Conservation (phyloP, 768 basidiomycete genomes). For the Cyathus striatus region DNA sequence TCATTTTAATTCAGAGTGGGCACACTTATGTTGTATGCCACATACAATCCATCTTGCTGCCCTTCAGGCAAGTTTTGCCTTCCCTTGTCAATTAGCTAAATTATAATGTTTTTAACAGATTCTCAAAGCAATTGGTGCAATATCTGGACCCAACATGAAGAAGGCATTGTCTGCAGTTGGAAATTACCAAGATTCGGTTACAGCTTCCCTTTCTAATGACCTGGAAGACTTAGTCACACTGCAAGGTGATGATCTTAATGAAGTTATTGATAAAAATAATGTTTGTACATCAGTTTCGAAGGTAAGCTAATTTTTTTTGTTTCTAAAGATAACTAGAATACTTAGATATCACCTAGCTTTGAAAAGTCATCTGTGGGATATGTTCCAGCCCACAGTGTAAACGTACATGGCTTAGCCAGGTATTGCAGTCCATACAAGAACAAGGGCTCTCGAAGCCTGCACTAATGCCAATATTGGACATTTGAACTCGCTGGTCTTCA, state of each 20-base stretch:
- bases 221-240: constrained; percentile 6
- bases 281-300: background rate
- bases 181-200: constrained; percentile 16
- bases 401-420: constrained; percentile 11
- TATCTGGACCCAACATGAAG: constrained; percentile 11
- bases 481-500: constrained; percentile 25
- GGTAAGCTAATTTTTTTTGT: constrained; percentile 7
- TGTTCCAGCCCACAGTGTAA: constrained; percentile 16
- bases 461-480: constrained; percentile 24
- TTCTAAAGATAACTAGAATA: no score
- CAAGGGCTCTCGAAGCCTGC: background rate
- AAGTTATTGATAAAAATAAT: no score
- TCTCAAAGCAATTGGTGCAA: constrained; percentile 22
- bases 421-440: constrained; percentile 2
- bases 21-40: constrained; percentile 16
- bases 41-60: no score
- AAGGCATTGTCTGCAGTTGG: constrained; percentile 10
- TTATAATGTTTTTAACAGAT: constrained; percentile 12
- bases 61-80: background rate
- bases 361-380: constrained; percentile 16
- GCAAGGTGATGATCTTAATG: constrained; percentile 8
- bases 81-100: background rate
- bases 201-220: constrained; percentile 5
- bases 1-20: constrained; percentile 4
- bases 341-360: no score